Percentiles rank a stretch among this genome's conserved stretches.
Conservation (phyloP, 768 basidiomycete genomes). For the Serendipita indica region DNA sequence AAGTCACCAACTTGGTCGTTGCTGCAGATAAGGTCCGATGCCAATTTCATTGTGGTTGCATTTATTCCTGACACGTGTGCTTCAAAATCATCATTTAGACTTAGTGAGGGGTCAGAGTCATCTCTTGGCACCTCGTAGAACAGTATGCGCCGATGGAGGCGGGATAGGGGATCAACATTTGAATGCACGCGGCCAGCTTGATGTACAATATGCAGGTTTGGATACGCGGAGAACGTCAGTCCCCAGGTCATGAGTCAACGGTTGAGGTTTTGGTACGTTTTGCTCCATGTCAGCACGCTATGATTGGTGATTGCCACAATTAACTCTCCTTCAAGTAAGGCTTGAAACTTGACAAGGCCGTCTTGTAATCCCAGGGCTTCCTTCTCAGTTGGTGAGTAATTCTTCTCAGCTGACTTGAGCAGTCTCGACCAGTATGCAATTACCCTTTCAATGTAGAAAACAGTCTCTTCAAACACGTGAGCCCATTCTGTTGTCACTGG, state of each 20-base stretch:
- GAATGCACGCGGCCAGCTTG: slow-evolving; percentile 27
- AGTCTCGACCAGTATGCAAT: slow-evolving; percentile 23
- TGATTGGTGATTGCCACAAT: slow-evolving; percentile 19
- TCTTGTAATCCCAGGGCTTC: slow-evolving; percentile 29
- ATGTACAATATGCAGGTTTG: slow-evolving; percentile 25
- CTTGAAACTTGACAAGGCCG: slow-evolving; percentile 25
- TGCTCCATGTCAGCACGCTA: slow-evolving; percentile 25
- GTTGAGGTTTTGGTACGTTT: slow-evolving; percentile 27
- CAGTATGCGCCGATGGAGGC: slow-evolving; percentile 19
- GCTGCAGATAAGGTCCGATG: too few relatives aligned
- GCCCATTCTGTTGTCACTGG: slow-evolving; percentile 13
- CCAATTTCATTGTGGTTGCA: too few relatives aligned
- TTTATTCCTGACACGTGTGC: too few relatives aligned
- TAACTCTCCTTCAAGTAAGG: slow-evolving; percentile 25
- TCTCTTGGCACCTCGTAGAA: slow-evolving; percentile 17
- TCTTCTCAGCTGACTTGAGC: slow-evolving; percentile 23
- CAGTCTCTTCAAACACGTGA: slow-evolving; percentile 21
- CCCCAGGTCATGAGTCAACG: slow-evolving; percentile 26
- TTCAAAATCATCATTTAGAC: too few relatives aligned
- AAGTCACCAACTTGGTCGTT: too few relatives aligned
- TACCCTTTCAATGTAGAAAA: slow-evolving; percentile 22
- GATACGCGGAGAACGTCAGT: slow-evolving; percentile 25
- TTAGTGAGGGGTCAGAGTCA: too few relatives aligned
- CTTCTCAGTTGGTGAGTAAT: slow-evolving; percentile 27
- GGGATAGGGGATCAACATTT: slow-evolving; percentile 28